Conservation (phyloP, 352 stramenopile genomes). For the Globisporangium rhizosaccharum region DNA sequence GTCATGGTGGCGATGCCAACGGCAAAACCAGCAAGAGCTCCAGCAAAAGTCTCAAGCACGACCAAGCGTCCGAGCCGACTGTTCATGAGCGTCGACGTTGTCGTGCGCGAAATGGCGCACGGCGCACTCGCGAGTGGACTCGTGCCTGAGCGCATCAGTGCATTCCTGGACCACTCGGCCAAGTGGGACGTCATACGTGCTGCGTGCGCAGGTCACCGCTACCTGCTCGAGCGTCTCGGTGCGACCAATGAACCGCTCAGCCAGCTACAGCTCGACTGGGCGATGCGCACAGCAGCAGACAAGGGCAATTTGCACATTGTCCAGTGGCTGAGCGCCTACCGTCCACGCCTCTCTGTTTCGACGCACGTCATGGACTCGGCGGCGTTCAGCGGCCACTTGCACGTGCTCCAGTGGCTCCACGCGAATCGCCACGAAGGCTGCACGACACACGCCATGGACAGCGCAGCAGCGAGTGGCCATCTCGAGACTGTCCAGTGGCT, state of each 20-base stretch:
- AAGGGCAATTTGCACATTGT: slow-evolving; percentile 56
- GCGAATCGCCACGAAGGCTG: slow-evolving; percentile 60
- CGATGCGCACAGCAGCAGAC: slow-evolving; percentile 61
- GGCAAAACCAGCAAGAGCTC: no score
- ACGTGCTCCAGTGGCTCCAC: slow-evolving; percentile 71
- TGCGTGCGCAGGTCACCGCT: slow-evolving; percentile 44
- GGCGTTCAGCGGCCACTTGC: slow-evolving; percentile 57
- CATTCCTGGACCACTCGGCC: slow-evolving; percentile 49
- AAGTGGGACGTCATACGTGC: slow-evolving; percentile 56
- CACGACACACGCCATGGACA: slow-evolving; percentile 74
- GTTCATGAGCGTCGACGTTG: slow-evolving; percentile 33
- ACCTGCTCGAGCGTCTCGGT: slow-evolving; percentile 46
- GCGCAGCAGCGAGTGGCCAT: slow-evolving; percentile 60
- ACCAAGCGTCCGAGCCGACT: not conserved
- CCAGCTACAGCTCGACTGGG: slow-evolving; percentile 57
- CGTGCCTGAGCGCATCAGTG: slow-evolving; percentile 19
- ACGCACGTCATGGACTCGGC: slow-evolving; percentile 80
- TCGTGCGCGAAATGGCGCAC: slow-evolving; percentile 29
- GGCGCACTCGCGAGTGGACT: slow-evolving; percentile 13
- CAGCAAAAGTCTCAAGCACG: not conserved
- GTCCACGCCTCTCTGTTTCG: slow-evolving; percentile 43
- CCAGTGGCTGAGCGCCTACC: slow-evolving; percentile 57
- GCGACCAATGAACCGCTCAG: slow-evolving; percentile 29
- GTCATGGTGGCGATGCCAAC: no score
- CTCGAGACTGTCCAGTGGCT: slow-evolving; percentile 72